Percentiles rank a stretch among this genome's conserved stretches.
phyloP scores from a whole-genome alignment of 23 red algal species.

The Pyropia haitanensis region DNA sequence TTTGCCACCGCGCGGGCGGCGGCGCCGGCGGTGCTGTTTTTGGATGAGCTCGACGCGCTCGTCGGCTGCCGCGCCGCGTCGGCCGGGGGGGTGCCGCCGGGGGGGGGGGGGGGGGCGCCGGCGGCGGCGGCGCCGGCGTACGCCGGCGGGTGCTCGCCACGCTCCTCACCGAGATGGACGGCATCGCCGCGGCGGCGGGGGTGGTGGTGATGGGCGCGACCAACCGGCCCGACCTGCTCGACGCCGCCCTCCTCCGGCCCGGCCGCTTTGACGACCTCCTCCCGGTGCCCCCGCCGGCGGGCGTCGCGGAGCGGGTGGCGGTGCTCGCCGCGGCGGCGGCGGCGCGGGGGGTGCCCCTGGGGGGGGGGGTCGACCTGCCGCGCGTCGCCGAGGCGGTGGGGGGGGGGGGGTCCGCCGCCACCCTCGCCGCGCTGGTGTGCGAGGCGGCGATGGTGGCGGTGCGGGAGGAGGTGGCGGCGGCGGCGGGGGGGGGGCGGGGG shows the following conservation, averaged over 20 bases:
- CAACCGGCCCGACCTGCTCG: slow-evolving; percentile 68
- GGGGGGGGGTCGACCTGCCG: slow-evolving; percentile 23
- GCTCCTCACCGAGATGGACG: slow-evolving; percentile 91
- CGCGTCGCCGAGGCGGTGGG: slow-evolving; percentile 7
- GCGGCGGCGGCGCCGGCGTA: slow-evolving; percentile 44
- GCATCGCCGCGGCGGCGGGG: slow-evolving; percentile 28
- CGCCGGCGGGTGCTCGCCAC: slow-evolving; percentile 54
- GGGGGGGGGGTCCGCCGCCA: slow-evolving; percentile 23
- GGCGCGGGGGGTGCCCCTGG: background rate
- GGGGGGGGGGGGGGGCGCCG: too few relatives aligned
- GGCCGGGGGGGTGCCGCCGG: background rate
- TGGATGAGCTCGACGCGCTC: slow-evolving; percentile 91
- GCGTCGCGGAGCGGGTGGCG: slow-evolving; percentile 11
- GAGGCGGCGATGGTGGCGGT: slow-evolving; percentile 61
- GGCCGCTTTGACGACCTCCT: slow-evolving; percentile 92
- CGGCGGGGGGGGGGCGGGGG: too few relatives aligned
- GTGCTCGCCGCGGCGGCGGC: slow-evolving; percentile 21
- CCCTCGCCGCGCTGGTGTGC: slow-evolving; percentile 33
- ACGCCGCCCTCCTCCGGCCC: slow-evolving; percentile 74
- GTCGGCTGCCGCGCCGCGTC: slow-evolving; percentile 24
- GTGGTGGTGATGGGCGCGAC: slow-evolving; percentile 72
- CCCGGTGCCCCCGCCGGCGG: slow-evolving; percentile 14
- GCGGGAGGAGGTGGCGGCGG: slow-evolving; percentile 11
- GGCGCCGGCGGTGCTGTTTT: slow-evolving; percentile 72
- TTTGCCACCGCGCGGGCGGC: slow-evolving; percentile 60